A percentile compares a stretch with the other conserved stretches of the same genome.
These are phyloP conservation scores for Huiozyma sinensis DNA, from an alignment of 805 yeast species.

Conservation along the genomic window DNA sequence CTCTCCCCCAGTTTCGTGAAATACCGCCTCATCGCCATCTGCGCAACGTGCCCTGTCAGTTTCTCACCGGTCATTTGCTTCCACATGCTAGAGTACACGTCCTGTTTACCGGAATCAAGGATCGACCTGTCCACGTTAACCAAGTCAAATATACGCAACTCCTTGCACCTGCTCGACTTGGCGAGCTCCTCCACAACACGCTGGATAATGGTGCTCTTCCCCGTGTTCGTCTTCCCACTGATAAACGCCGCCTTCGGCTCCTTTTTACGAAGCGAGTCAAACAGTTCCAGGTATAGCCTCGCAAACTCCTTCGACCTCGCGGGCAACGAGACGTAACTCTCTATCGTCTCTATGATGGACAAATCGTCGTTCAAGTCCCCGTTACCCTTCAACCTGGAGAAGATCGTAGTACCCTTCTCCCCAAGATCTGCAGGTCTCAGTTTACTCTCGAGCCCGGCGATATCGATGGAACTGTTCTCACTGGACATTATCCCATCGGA, in stretches of 20 bases:
- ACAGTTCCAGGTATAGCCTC: slow-evolving; percentile 53
- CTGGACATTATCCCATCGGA: neutral
- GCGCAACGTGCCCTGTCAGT: slow-evolving; percentile 39
- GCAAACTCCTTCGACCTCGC: slow-evolving; percentile 78
- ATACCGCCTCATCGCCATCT: slow-evolving; percentile 54
- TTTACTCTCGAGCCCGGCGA: slow-evolving; percentile 14
- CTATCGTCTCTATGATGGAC: slow-evolving; percentile 1
- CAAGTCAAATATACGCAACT: slow-evolving; percentile 46
- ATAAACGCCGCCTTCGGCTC: slow-evolving; percentile 78
- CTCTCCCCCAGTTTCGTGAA: slow-evolving; percentile 35
- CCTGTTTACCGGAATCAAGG: slow-evolving; percentile 31
- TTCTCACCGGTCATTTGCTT: slow-evolving; percentile 28
- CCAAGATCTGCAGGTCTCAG: slow-evolving; percentile 20
- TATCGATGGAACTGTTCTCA: slow-evolving; percentile 3
- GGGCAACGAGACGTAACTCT: slow-evolving; percentile 42
- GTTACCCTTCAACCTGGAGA: slow-evolving; percentile 16
- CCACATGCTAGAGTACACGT: neutral
- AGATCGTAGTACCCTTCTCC: slow-evolving; percentile 23
- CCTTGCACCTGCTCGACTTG: slow-evolving; percentile 28
- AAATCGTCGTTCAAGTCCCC: neutral
- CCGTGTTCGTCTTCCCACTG: slow-evolving; percentile 95
- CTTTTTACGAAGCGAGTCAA: slow-evolving; percentile 56
- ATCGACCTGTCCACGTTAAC: slow-evolving; percentile 47
- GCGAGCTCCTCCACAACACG: slow-evolving; percentile 67
- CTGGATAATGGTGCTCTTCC: slow-evolving; percentile 84